Evolutionary conservation across 2,329 filamentous ascomycete species (phyloP).

Genomic region (Ciborinia camelliae): DNA sequence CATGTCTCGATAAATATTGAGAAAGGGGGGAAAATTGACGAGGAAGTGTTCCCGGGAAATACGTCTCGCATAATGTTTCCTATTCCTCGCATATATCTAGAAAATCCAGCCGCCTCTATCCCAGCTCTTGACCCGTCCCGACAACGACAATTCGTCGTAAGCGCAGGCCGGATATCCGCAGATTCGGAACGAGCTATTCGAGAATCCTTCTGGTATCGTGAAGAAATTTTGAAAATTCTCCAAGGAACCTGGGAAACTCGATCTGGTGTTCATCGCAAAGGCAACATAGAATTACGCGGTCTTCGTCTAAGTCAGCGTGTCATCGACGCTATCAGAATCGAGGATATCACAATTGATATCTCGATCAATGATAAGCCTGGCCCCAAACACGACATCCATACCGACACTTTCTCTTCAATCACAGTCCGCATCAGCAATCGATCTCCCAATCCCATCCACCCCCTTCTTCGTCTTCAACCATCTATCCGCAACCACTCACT

Average conservation of each 20-base stretch:
- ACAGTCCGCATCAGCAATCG: constrained; percentile 72
- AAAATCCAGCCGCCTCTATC: constrained; percentile 73
- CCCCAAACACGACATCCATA: constrained; percentile 36
- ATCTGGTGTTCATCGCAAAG: constrained; percentile 52
- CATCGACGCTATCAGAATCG: constrained; percentile 78
- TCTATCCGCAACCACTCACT: constrained; percentile 63
- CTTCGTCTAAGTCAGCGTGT: constrained; percentile 72
- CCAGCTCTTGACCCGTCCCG: constrained; percentile 76
- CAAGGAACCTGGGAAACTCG: constrained; percentile 66
- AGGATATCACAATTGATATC: constrained; percentile 70
- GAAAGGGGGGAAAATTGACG: constrained; percentile 37
- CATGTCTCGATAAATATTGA: constrained; percentile 55
- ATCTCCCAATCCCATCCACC: constrained; percentile 62
- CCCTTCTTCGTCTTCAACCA: constrained; percentile 73
- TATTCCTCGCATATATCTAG: constrained; percentile 69
- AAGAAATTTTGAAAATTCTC: constrained; percentile 70
- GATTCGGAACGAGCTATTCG: constrained; percentile 74
- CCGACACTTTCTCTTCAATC: constrained; percentile 67
- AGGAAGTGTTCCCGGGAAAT: constrained; percentile 61
- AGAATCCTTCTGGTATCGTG: constrained; percentile 89
- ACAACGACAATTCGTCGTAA: constrained; percentile 92
- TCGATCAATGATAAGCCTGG: constrained; percentile 43
- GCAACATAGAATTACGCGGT: constrained; percentile 71
- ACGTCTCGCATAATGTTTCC: constrained; percentile 74
- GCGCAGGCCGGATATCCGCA: constrained; percentile 71